Evolutionary conservation across 1,284 basidiomycete species (phyloP).

Genomic region (Moesziomyces globuligerus): DNA sequence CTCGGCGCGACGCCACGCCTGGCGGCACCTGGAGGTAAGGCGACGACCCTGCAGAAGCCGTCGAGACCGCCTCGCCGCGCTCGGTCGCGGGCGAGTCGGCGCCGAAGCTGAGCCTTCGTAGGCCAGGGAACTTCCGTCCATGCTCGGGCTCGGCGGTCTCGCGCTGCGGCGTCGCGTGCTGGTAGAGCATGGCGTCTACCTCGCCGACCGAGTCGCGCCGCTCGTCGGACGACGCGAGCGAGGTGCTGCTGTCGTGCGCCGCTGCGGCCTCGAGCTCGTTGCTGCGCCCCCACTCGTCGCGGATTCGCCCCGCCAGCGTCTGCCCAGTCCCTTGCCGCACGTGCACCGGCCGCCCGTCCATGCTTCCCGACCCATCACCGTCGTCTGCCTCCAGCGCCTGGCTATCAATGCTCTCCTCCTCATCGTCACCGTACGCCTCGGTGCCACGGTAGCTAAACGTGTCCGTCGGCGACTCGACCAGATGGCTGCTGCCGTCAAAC

Average conservation of each 20-base stretch:
- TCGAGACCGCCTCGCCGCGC: slow-evolving; percentile 3
- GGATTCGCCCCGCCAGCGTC: slow-evolving; percentile 31
- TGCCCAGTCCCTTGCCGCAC: slow-evolving; percentile 17
- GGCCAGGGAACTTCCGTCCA: slow-evolving; percentile 3
- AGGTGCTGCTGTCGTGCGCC: background rate
- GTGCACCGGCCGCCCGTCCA: slow-evolving; percentile 4
- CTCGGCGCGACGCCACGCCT: slow-evolving; percentile 6
- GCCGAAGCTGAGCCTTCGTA: slow-evolving; percentile 4
- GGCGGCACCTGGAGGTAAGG: slow-evolving; percentile 20
- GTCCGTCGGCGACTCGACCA: slow-evolving; percentile 33
- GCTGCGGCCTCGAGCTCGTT: slow-evolving; percentile 6
- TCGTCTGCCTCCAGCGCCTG: slow-evolving; percentile 1
- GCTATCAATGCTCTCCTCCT: slow-evolving; percentile 7
- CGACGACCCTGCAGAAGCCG: slow-evolving; percentile 12
- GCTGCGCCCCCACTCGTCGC: slow-evolving; percentile 27
- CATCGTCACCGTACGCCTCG: slow-evolving; percentile 5
- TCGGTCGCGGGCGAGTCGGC: slow-evolving; percentile 18
- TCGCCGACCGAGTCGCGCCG: slow-evolving; percentile 21
- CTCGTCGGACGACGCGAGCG: slow-evolving; percentile 2
- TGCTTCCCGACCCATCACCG: slow-evolving; percentile 20
- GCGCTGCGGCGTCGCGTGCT: slow-evolving; percentile 6
- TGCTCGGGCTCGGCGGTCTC: slow-evolving; percentile 1
- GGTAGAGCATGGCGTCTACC: slow-evolving; percentile 12
- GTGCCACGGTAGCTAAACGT: slow-evolving; percentile 19
- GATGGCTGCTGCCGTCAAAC: slow-evolving; percentile 16